These are phyloP conservation scores for Pyrenochaeta sp. DNA, from an alignment of 2,329 filamentous ascomycete species.

Conservation along the genomic window DNA sequence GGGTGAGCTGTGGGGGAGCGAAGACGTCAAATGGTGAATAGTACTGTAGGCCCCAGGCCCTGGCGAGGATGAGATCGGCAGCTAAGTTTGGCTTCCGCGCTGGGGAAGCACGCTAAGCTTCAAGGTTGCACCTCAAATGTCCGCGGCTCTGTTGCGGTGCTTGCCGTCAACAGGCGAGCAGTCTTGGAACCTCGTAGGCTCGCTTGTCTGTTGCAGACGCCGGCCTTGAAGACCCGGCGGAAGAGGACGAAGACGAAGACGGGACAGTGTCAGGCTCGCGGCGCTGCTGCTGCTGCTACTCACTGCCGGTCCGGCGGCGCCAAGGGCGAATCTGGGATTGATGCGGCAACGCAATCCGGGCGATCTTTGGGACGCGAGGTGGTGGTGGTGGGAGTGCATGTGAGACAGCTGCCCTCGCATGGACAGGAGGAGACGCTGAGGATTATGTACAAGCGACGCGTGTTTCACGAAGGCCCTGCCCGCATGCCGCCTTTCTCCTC, in stretches of 20 bases:
- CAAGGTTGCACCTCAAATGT: conserved; percentile 5
- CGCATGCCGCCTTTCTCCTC: conserved; percentile 20
- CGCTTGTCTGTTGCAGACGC: not conserved
- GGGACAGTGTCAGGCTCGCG: not conserved
- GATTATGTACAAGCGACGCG: conserved; percentile 36
- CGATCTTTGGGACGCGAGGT: conserved; percentile 26
- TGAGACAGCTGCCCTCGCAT: conserved; percentile 42
- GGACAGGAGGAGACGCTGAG: conserved; percentile 29
- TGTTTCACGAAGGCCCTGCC: conserved; percentile 42
- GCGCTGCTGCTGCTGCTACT: not conserved
- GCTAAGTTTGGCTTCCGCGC: conserved; percentile 28
- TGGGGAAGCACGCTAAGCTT: conserved; percentile 28
- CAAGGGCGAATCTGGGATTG: conserved; percentile 32
- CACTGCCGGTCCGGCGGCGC: conserved; percentile 19
- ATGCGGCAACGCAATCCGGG: conserved; percentile 23
- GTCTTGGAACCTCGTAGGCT: conserved; percentile 1
- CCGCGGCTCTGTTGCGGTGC: conserved; percentile 1
- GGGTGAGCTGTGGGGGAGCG: conserved; percentile 10
- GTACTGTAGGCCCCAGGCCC: conserved; percentile 12
- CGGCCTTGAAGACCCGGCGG: not conserved
- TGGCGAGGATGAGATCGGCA: conserved; percentile 29
- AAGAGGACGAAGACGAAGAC: not conserved
- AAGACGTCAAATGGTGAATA: conserved; percentile 18
- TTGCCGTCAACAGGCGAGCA: conserved; percentile 4
- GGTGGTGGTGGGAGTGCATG: conserved; percentile 9